Percentiles rank a stretch among this genome's conserved stretches.
These are phyloP conservation scores for Gossypium raimondii DNA, from an alignment of 345 rosid species.

Conservation along the genomic window DNA sequence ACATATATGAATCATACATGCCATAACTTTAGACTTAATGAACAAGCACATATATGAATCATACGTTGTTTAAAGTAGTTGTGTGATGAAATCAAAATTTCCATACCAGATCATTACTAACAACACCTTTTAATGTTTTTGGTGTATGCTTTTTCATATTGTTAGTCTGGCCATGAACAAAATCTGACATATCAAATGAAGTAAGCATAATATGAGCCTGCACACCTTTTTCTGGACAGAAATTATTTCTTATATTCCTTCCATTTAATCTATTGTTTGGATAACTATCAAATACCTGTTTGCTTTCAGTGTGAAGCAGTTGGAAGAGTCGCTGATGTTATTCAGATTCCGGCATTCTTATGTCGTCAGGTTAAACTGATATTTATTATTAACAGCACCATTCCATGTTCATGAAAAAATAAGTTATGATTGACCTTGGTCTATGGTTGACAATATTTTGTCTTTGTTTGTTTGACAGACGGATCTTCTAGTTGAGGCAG, in stretches of 20 bases:
- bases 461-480: conserved; percentile 47
- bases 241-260: neutral
- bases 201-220: neutral
- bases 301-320: conserved; percentile 73
- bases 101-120: neutral
- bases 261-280: neutral
- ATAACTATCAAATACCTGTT: neutral
- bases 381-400: neutral
- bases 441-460: neutral
- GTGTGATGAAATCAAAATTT: neutral
- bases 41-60: neutral
- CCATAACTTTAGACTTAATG: neutral
- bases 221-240: neutral
- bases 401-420: neutral
- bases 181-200: neutral
- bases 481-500: conserved; percentile 94
- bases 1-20: neutral
- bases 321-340: conserved; percentile 84
- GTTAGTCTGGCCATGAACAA: neutral
- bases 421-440: neutral
- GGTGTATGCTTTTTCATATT: neutral
- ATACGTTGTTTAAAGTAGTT: conserved; percentile 5
- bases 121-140: neutral
- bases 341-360: conserved; percentile 95
- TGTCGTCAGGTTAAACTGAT: conserved; percentile 75